Evolutionary conservation across 179 eudicot genomes (phyloP).

Genomic region (Silene noctiflora): DNA sequence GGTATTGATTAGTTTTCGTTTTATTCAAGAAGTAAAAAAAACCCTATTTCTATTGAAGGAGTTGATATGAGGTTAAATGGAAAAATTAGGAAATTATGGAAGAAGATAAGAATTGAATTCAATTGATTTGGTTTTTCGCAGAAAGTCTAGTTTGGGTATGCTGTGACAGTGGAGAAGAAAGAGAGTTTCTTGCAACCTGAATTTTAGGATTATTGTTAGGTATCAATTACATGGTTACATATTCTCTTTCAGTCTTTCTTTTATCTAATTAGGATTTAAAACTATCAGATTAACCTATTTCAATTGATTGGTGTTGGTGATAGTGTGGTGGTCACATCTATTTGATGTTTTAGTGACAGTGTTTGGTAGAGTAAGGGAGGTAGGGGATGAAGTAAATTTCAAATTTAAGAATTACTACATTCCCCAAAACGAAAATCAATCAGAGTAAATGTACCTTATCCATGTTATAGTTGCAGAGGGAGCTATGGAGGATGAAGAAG

Average conservation of each 20-base stretch:
- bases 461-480: too few relatives aligned
- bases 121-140: slow-evolving; percentile 24
- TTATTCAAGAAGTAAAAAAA: not conserved
- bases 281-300: too few relatives aligned
- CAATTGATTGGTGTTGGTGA: too few relatives aligned
- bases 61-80: slow-evolving; percentile 47
- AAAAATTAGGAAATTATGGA: slow-evolving; percentile 35
- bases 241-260: not conserved
- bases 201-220: slow-evolving; percentile 56
- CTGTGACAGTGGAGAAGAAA: slow-evolving; percentile 65
- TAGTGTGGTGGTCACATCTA: too few relatives aligned
- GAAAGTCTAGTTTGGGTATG: slow-evolving; percentile 64
- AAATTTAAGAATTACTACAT: too few relatives aligned
- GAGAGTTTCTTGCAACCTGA: slow-evolving; percentile 76
- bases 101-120: slow-evolving; percentile 28
- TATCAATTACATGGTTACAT: slow-evolving; percentile 18
- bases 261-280: too few relatives aligned
- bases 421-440: too few relatives aligned
- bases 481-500: too few relatives aligned
- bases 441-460: too few relatives aligned
- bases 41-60: slow-evolving; percentile 1
- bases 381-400: too few relatives aligned
- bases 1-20: slow-evolving; percentile 10
- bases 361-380: too few relatives aligned
- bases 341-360: too few relatives aligned